These are phyloP conservation scores for Yamadazyma diospyri DNA, from an alignment of 1,139 yeast species.

Conservation along the genomic window DNA sequence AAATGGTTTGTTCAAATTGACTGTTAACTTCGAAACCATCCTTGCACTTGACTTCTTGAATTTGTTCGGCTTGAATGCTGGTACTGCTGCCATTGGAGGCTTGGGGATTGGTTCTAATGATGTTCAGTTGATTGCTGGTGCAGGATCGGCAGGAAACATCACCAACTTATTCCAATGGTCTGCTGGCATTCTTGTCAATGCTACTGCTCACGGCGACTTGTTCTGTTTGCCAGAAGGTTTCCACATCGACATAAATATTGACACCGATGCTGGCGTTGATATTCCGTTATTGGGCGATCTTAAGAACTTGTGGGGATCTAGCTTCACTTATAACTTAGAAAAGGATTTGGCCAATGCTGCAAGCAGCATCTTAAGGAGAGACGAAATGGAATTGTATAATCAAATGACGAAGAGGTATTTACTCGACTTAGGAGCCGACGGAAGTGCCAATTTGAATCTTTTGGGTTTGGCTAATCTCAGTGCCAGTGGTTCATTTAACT, in stretches of 20 bases:
- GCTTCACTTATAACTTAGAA: constrained; percentile 11
- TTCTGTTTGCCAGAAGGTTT: constrained; percentile 31
- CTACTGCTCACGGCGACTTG: constrained; percentile 17
- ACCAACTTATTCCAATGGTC: constrained; percentile 26
- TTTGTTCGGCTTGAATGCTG: constrained; percentile 21
- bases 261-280: constrained; percentile 16
- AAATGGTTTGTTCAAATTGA: constrained; percentile 26
- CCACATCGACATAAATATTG: constrained; percentile 21
- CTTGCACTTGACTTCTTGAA: constrained; percentile 21
- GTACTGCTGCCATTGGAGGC: constrained; percentile 18
- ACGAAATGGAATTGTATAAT: constrained; percentile 8
- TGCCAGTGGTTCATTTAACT: constrained; percentile 7
- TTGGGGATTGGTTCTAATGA: constrained; percentile 16
- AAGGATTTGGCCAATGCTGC: constrained; percentile 10
- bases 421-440: constrained; percentile 7
- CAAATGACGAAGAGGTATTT: constrained; percentile 13
- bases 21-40: constrained; percentile 21
- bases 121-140: constrained; percentile 16
- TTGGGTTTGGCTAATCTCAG: constrained; percentile 10
- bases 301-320: constrained; percentile 12
- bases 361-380: constrained; percentile 11
- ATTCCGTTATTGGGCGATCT: constrained; percentile 17
- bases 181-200: constrained; percentile 23
- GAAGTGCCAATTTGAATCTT: constrained; percentile 7
- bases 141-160: constrained; percentile 18